A percentile compares a stretch with the other conserved stretches of the same genome.
phyloP scores from a whole-genome alignment of 495 filamentous ascomycete genomes.

The Talaromyces thailandensis region DNA sequence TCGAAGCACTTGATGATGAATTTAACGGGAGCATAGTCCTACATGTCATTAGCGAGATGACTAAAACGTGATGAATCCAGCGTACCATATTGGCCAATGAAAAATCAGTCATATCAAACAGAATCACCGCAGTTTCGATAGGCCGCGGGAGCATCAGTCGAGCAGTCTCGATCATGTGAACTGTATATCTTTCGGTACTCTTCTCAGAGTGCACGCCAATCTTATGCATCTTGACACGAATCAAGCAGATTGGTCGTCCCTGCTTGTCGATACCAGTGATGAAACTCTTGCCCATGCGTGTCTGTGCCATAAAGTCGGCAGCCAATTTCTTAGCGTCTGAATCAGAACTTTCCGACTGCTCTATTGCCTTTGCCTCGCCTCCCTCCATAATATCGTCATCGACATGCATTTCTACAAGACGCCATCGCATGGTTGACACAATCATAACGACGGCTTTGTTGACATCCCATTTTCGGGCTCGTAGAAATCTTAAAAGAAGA shows the following conservation, averaged over 20 bases:
- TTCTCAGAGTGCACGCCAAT: constrained; percentile 74
- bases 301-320: constrained; percentile 75
- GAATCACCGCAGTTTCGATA: constrained; percentile 83
- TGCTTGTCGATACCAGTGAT: constrained; percentile 79
- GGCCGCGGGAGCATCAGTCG: constrained; percentile 69
- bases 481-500: constrained; percentile 78
- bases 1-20: constrained; percentile 99
- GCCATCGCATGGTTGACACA: constrained; percentile 90
- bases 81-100: constrained; percentile 88
- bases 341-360: constrained; percentile 48
- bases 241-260: constrained; percentile 80
- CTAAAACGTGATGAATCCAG: not conserved
- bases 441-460: constrained; percentile 91
- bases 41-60: not conserved
- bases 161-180: constrained; percentile 90
- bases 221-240: constrained; percentile 73
- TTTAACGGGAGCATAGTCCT: constrained; percentile 94
- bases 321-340: constrained; percentile 53
- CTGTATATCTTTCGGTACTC: constrained; percentile 77
- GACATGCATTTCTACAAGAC: constrained; percentile 69
- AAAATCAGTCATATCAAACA: constrained; percentile 96
- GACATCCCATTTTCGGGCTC: constrained; percentile 93
- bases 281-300: constrained; percentile 90
- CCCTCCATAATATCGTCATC: constrained; percentile 76
- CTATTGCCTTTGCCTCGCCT: constrained; percentile 61